Evolutionary conservation across 2,329 filamentous ascomycete species (phyloP).

Genomic region (Claviceps cyperi): DNA sequence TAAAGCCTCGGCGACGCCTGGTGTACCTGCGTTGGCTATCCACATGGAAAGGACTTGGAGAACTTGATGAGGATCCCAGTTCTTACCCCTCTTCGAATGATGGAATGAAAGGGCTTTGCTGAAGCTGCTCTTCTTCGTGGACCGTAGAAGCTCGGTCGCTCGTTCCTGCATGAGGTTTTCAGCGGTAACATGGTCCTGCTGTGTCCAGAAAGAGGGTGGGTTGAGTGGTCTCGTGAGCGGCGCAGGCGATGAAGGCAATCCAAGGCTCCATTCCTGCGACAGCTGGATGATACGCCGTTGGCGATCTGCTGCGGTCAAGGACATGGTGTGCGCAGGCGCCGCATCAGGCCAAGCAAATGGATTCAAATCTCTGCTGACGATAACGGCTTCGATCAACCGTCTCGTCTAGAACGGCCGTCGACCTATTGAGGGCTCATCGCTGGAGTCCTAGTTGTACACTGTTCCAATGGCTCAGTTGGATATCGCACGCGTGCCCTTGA

Average conservation of each 20-base stretch:
- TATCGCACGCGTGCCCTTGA: background rate
- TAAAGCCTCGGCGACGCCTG: conserved; percentile 41
- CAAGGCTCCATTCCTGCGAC: conserved; percentile 35
- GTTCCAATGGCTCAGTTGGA: background rate
- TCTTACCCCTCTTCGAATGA: conserved; percentile 31
- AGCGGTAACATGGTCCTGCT: conserved; percentile 36
- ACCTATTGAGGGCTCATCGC: background rate
- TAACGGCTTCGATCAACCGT: background rate
- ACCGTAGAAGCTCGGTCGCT: conserved; percentile 20
- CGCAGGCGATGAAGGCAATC: conserved; percentile 23
- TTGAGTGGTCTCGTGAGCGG: conserved; percentile 28
- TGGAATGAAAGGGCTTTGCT: conserved; percentile 23
- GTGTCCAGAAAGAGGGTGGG: conserved; percentile 27
- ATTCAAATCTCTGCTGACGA: background rate
- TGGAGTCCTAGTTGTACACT: background rate
- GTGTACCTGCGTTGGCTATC: conserved; percentile 32
- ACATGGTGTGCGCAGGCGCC: conserved; percentile 11
- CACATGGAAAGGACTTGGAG: conserved; percentile 36
- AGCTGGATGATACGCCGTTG: conserved; percentile 34
- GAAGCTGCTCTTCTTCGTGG: conserved; percentile 24
- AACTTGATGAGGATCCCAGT: conserved; percentile 38
- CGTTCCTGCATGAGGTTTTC: conserved; percentile 39
- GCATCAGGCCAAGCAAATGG: background rate
- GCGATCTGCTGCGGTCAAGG: conserved; percentile 22
- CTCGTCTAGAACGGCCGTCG: background rate